Conservation (phyloP, 1,284 basidiomycete species). For the Sphaerobolus stellatus region DNA sequence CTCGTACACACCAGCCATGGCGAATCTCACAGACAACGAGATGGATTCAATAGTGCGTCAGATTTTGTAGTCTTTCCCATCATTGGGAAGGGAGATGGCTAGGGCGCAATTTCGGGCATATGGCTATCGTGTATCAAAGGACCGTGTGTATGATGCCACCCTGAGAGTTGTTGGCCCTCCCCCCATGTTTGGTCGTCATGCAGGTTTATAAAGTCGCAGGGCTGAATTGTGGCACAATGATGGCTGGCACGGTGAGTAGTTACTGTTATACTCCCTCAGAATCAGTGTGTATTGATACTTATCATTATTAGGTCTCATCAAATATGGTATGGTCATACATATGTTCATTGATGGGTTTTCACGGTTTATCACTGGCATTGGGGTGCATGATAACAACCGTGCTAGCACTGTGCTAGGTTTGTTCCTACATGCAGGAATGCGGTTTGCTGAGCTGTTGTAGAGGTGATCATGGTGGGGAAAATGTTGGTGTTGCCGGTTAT, state of each 20-base stretch:
- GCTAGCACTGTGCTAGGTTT: no score
- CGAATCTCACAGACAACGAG: background rate
- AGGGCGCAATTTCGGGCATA: background rate
- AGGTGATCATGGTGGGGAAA: no score
- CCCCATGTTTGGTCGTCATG: background rate
- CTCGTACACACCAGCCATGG: background rate
- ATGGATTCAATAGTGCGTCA: background rate
- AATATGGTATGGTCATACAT: no score
- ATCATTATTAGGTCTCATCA: no score
- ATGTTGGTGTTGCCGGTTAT: no score
- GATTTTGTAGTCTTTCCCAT: background rate
- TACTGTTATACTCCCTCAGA: no score
- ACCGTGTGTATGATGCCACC: background rate
- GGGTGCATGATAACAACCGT: no score
- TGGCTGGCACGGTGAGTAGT: background rate
- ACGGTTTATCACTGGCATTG: no score
- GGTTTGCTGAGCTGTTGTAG: no score
- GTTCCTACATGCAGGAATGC: no score
- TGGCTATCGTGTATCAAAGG: background rate
- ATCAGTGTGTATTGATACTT: no score
- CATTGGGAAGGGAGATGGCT: background rate
- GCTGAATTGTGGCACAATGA: background rate
- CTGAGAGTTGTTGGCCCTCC: background rate
- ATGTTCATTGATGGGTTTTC: no score
- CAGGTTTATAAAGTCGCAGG: background rate